phyloP scores from a whole-genome alignment of 2,329 filamentous ascomycete genomes.

The Leptographium procerum region DNA sequence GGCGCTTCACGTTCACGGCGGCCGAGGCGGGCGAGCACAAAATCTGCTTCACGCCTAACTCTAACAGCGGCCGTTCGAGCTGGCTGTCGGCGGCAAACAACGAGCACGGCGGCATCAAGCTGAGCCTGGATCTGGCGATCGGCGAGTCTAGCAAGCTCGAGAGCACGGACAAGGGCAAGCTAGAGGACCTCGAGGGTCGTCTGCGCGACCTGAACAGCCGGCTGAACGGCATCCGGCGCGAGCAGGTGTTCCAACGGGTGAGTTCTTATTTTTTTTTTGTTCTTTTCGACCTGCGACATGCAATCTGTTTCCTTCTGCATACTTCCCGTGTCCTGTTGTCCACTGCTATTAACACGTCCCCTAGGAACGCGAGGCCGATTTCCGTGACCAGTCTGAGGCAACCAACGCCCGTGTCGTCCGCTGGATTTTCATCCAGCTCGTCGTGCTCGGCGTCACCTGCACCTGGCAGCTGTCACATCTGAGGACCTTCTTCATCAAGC shows the following conservation, averaged over 20 bases:
- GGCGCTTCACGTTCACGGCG: conserved; percentile 91
- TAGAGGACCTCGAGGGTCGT: conserved; percentile 77
- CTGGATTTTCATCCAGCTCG: conserved; percentile 86
- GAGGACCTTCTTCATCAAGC: conserved; percentile 98
- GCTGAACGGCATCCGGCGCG: conserved; percentile 76
- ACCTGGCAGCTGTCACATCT: conserved; percentile 96
- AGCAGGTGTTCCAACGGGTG: conserved; percentile 95
- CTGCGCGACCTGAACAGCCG: conserved; percentile 82
- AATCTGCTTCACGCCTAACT: conserved; percentile 84
- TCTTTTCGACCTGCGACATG: too few species aligned
- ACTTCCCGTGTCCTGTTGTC: not conserved
- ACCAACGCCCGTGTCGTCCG: conserved; percentile 87
- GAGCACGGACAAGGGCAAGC: conserved; percentile 85
- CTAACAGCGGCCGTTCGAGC: conserved; percentile 53
- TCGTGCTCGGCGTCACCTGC: conserved; percentile 75
- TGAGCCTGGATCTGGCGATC: conserved; percentile 83
- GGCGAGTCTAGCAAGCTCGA: conserved; percentile 91
- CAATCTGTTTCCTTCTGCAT: too few species aligned
- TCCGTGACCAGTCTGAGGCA: conserved; percentile 90
- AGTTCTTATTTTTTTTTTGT: conserved; percentile 16
- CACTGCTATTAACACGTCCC: not conserved
- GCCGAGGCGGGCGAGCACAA: conserved; percentile 92
- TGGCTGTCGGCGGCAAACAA: conserved; percentile 55
- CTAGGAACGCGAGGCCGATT: conserved; percentile 93
- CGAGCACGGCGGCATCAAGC: conserved; percentile 61